A percentile compares a stretch with the other conserved stretches of the same genome.
Evolutionary conservation across 164 flowering plant species (phyloP).

Genomic region (Tetrastigma voinierianum): DNA sequence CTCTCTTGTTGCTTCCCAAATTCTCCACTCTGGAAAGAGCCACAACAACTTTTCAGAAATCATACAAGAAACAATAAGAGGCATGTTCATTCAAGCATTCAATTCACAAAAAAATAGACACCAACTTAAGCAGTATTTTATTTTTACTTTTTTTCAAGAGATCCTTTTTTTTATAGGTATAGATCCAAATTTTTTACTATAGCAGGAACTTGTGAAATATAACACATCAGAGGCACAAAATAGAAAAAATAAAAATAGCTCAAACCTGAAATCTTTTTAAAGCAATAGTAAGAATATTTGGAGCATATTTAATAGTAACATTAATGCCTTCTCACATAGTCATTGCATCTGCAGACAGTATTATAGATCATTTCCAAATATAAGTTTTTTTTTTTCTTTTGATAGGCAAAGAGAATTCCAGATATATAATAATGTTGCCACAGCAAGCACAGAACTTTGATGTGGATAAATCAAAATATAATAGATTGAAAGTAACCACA

Average conservation of each 20-base stretch:
- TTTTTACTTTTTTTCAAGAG: no score
- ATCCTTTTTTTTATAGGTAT: not conserved
- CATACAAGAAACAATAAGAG: not conserved
- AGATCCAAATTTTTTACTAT: not conserved
- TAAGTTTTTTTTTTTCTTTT: no score
- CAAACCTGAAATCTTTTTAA: slow-evolving; percentile 93
- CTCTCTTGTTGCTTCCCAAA: slow-evolving; percentile 97
- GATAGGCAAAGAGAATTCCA: no score
- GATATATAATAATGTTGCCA: not conserved
- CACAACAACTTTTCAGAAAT: not conserved
- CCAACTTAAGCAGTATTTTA: no score
- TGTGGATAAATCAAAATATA: not conserved
- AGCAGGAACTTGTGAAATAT: not conserved
- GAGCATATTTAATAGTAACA: slow-evolving; percentile 67
- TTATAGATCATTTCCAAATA: not conserved
- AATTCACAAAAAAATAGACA: no score
- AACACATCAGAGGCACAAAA: no score
- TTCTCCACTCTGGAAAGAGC: slow-evolving; percentile 75
- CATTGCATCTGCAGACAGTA: slow-evolving; percentile 69
- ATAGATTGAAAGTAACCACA: not conserved
- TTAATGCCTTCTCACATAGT: slow-evolving; percentile 91
- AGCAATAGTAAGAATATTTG: slow-evolving; percentile 92
- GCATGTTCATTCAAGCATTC: no score
- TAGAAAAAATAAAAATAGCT: not conserved
- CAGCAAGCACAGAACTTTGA: not conserved